A percentile compares a stretch with the other conserved stretches of the same genome.
Conservation (phyloP, 257 asterid genomes). For the Solanum chmielewskii region DNA sequence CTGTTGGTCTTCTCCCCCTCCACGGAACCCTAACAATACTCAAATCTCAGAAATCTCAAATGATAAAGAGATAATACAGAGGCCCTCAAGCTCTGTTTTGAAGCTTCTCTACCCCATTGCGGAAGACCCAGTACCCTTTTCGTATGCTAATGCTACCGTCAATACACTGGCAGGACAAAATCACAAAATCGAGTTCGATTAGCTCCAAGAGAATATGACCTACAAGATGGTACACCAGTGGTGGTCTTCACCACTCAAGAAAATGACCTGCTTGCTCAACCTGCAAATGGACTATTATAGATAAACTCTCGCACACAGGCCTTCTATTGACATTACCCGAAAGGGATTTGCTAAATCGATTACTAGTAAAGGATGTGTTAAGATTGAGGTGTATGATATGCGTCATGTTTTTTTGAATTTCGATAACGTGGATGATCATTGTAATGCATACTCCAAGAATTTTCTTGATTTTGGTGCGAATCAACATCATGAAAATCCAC, state of each 20-base stretch:
- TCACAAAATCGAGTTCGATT: not conserved
- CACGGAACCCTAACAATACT: not conserved
- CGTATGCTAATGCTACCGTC: not conserved
- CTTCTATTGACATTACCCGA: not conserved
- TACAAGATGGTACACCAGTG: not conserved
- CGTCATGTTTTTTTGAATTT: not conserved
- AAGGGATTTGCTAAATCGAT: not conserved
- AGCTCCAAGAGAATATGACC: not conserved
- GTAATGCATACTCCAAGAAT: not conserved
- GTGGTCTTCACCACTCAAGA: not conserved
- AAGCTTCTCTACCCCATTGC: not conserved
- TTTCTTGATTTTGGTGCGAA: not conserved
- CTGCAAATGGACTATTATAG: not conserved
- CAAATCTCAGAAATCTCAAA: not conserved
- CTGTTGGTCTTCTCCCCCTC: not conserved
- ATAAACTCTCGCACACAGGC: not conserved
- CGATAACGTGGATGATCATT: not conserved
- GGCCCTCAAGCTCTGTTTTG: not conserved
- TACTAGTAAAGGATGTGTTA: not conserved
- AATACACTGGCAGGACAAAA: not conserved
- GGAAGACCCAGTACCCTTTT: not conserved
- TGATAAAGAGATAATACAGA: not conserved
- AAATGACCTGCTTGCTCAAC: not conserved
- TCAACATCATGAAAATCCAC: not conserved
- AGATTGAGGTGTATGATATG: not conserved